phyloP scores from a whole-genome alignment of 768 basidiomycete genomes.

The Russula brevipes region DNA sequence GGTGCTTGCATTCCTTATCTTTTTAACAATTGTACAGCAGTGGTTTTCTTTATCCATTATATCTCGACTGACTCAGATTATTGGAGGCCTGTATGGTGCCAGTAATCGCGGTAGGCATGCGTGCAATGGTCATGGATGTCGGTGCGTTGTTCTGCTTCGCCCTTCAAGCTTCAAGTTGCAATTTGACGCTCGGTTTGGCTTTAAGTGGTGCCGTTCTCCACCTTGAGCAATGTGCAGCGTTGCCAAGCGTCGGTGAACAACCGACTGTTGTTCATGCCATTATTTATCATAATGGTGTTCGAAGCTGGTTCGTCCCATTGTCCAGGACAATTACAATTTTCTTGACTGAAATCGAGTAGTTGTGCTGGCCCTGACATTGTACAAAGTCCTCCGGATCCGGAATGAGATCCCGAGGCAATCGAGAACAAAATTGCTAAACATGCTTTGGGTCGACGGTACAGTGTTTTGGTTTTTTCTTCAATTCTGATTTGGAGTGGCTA shows the following conservation, averaged over 20 bases:
- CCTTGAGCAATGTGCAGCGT: not conserved
- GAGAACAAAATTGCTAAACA: constrained; percentile 10
- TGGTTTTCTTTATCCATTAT: not conserved
- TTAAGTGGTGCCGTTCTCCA: not conserved
- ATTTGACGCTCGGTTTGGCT: not conserved
- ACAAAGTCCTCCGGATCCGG: constrained; percentile 3
- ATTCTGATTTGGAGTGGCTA: not conserved
- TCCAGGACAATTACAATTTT: not conserved
- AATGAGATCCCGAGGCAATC: not conserved
- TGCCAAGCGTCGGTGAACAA: not conserved
- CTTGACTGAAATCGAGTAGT: not conserved
- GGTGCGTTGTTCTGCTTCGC: not conserved
- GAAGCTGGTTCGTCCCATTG: constrained; percentile 12
- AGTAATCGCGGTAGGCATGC: not conserved
- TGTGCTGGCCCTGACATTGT: constrained; percentile 14
- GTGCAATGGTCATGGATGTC: not conserved
- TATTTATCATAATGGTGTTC: constrained; percentile 5
- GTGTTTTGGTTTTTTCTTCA: no score
- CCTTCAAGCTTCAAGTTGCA: no score
- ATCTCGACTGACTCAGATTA: not conserved
- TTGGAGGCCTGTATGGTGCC: constrained; percentile 1
- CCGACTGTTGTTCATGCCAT: constrained; percentile 2
- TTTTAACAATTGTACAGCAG: not conserved
- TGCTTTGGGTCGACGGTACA: constrained; percentile 10
- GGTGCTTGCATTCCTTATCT: constrained; percentile 9